Evolutionary conservation across 2,329 filamentous ascomycete species (phyloP).

Genomic region (Trichoderma simmonsii): DNA sequence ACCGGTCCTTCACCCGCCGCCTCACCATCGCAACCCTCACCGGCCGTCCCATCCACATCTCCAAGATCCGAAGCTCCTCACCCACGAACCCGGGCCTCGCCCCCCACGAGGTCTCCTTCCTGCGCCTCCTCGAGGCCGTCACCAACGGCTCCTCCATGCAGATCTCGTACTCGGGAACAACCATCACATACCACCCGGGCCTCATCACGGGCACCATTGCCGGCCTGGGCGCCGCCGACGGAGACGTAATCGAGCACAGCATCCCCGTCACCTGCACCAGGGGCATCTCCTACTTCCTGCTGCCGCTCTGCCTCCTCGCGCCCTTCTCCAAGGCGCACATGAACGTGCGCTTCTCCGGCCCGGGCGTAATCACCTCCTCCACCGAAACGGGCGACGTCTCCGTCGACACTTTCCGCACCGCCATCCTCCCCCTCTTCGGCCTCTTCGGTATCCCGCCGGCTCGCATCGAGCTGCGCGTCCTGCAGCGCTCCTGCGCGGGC

Average conservation of each 20-base stretch:
- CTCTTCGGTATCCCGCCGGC: constrained; percentile 79
- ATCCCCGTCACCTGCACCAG: constrained; percentile 73
- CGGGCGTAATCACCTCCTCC: constrained; percentile 86
- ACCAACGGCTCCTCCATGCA: constrained; percentile 95
- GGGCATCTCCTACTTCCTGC: constrained; percentile 86
- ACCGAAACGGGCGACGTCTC: constrained; percentile 84
- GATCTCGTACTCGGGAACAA: constrained; percentile 94
- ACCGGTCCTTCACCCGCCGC: constrained; percentile 77
- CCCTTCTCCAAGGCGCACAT: constrained; percentile 91
- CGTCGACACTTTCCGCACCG: constrained; percentile 89
- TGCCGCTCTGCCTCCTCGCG: constrained; percentile 84
- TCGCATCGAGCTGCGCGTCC: constrained; percentile 79
- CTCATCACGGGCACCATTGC: constrained; percentile 82
- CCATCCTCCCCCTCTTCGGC: constrained; percentile 83
- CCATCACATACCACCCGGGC: constrained; percentile 86
- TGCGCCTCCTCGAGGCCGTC: constrained; percentile 88
- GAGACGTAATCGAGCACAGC: constrained; percentile 77
- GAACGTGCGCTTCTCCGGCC: constrained; percentile 85
- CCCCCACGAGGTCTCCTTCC: constrained; percentile 89
- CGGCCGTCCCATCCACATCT: constrained; percentile 84
- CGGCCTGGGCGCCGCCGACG: constrained; percentile 65
- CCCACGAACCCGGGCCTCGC: constrained; percentile 84
- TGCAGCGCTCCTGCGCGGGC: constrained; percentile 76
- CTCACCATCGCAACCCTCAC: constrained; percentile 89
- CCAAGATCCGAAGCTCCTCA: constrained; percentile 85